Base-by-base conservation (phyloP, 164 flowering plant genomes). In the Macadamia tetraphylla region DNA sequence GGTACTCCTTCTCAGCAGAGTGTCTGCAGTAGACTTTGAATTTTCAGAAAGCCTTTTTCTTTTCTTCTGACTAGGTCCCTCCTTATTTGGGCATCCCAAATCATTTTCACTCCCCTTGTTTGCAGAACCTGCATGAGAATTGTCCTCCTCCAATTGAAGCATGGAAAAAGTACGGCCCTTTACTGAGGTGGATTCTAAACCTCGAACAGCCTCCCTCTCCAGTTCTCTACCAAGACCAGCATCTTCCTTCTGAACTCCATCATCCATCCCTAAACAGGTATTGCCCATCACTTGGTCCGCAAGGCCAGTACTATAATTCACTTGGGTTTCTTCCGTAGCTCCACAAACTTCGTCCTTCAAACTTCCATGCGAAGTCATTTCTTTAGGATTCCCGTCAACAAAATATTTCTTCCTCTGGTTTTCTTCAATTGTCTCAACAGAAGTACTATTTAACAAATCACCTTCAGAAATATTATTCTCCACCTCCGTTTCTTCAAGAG, bases 1-100 rank as follows among this genome's bases (percentile, higher is more conserved):
- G 68, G 81, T 62, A 78, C 99, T 94, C 79, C 97, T 86, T 76
- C 97, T 88, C 82, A 90, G 68, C 29, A 69, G 81, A 29, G 74
- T 74, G 67, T 74, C 82, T 0, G 74, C 63, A 3, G 78, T 46
- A 58, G 85, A 60, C 7, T 65, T 76, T 42, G 32, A 43, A 60
- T 67, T 65, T 48, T 73, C 83, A 9, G 64, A 67, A 30, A 64
- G 44, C 58, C 67, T 81, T 70, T 80, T 85, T 71, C 85, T 23
- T 23, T 23, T 85, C 71, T 81, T 83, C 71, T 67, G 66, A 23
- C 71, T 58, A 17, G 60, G 48, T 70, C 23, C 69, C 51, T 62
- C 76, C 61, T 59, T 71, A 48, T 67, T 67, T 6, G 49, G 66
- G 18, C 53, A 65, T 0, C 13, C 55, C 31, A 63, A 46, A 66